phyloP scores from a whole-genome alignment of 2,329 filamentous ascomycete genomes.

The Didymella exigua region DNA sequence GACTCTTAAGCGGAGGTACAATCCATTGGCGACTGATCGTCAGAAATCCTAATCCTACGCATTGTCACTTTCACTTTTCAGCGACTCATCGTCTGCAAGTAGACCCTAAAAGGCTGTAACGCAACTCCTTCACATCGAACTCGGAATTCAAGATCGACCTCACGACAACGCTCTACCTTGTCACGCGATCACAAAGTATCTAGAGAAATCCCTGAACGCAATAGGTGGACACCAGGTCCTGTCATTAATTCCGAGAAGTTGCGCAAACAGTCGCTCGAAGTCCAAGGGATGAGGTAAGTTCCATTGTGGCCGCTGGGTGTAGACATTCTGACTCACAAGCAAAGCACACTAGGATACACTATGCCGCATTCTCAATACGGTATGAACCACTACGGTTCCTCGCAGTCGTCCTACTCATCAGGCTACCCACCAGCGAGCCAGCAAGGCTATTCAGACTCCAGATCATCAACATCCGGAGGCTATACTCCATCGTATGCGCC shows the following conservation, averaged over 20 bases:
- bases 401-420: constrained; percentile 40
- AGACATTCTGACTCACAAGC: constrained; percentile 20
- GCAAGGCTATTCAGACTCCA: constrained; percentile 38
- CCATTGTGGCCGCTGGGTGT: background rate
- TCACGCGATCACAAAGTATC: constrained; percentile 13
- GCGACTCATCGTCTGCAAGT: background rate
- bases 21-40: constrained; percentile 10
- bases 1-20: constrained; percentile 14
- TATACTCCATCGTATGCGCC: constrained; percentile 40
- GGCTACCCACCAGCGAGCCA: constrained; percentile 39
- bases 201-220: constrained; percentile 14
- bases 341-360: constrained; percentile 49
- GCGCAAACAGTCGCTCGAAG: constrained; percentile 28
- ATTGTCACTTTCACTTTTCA: background rate
- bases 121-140: background rate
- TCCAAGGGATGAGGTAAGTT: constrained; percentile 49
- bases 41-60: constrained; percentile 22
- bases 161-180: background rate
- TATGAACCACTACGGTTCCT: constrained; percentile 45
- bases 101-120: background rate
- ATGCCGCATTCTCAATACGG: constrained; percentile 50
- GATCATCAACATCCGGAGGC: constrained; percentile 32
- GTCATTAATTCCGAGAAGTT: constrained; percentile 19
- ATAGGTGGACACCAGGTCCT: background rate
- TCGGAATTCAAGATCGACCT: background rate